A percentile compares a stretch with the other conserved stretches of the same genome.
Evolutionary conservation across 257 asterid genomes (phyloP).

Genomic region (Coffea eugenioides): DNA sequence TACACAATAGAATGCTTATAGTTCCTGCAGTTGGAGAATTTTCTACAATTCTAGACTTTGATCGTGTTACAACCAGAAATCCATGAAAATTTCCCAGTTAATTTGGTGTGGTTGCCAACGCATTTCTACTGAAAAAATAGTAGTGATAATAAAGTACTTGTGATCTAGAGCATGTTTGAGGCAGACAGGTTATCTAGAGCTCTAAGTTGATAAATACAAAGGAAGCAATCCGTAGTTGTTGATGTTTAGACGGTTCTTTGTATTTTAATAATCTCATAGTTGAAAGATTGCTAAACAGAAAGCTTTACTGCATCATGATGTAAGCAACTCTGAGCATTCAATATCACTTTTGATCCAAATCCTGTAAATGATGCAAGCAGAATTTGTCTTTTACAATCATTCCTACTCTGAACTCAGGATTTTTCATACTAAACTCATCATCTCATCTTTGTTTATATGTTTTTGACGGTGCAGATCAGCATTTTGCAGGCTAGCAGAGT

Average conservation of each 20-base stretch:
- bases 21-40: background rate
- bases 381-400: background rate
- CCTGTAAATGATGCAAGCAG: background rate
- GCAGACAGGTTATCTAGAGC: background rate
- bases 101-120: background rate
- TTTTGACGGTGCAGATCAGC: background rate
- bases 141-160: background rate
- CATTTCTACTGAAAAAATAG: background rate
- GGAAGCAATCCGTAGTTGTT: background rate
- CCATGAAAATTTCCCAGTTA: background rate
- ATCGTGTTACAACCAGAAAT: constrained; percentile 1
- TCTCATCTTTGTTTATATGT: background rate
- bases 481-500: background rate
- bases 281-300: background rate
- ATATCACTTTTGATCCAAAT: background rate
- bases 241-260: no score
- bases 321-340: background rate
- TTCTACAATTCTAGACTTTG: background rate
- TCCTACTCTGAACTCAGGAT: background rate
- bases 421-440: background rate
- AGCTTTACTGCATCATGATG: background rate
- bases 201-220: background rate
- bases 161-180: background rate
- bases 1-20: background rate
- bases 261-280: background rate